Base-by-base conservation (phyloP, 2,329 filamentous ascomycete genomes). In the Sporothrix curviconia region DNA sequence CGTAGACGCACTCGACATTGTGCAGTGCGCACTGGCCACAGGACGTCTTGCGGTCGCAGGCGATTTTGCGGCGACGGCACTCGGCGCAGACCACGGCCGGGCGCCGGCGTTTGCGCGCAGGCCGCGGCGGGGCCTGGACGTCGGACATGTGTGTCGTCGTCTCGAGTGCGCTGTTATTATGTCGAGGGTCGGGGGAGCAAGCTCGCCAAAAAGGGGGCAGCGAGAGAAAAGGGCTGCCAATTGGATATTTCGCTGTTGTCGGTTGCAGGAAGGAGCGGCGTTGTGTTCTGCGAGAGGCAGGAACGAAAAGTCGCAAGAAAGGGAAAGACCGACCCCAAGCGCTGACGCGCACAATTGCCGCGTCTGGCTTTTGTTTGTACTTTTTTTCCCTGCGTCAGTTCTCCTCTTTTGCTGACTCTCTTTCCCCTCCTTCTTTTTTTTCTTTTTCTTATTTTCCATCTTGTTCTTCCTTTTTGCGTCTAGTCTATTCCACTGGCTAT, bases 51-150 rank as follows among this genome's bases (percentile, higher is more conserved):
- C 80, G 77, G 65, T 86, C 78, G 64, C 83, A 86, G 50, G 77
- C 75, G 58, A 85, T 78, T 67, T 86, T 86, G 34, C 81, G 79
- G 56, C 70, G 75, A 32, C 82, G 75, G 62, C 83, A 86, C 36
- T 81, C 72, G 59, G 74, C 69, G 64, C 81, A 84, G 1, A 81
- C 81, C n/a, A 76, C 67, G 7, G 74, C 67, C 37, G 72, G 72
- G 25, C 70, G 67, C 25, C 62, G 57, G n/a, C 62, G 59, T 44
- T 63, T 62, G 19, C 62, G 62, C 8, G 57, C 9, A 15, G 54
- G 56, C 34, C 44, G 56, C 30, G 47, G 25, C 9, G 47, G 22
- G 22, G 6, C 36, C 30, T 7, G 28, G 49, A 25, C 7, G 43
- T 44, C 19, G 55, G 46, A 15, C 54, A 56, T 52, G 22, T 24